Evolutionary conservation across 2,329 filamentous ascomycete genomes (phyloP).

Genomic region (Monosporascus sp.): DNA sequence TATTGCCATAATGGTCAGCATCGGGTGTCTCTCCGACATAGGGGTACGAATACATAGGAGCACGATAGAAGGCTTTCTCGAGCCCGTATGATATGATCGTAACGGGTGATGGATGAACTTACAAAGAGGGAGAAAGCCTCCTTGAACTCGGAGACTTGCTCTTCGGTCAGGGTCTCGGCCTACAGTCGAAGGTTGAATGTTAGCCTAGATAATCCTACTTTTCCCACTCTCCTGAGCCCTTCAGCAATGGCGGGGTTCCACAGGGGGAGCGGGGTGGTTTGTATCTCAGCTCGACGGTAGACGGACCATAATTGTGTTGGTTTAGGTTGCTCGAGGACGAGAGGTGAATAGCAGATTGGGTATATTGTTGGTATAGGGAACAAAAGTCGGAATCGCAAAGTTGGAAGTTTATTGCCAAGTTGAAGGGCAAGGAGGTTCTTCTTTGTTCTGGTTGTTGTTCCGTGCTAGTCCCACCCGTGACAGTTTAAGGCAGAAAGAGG

Average conservation of each 20-base stretch:
- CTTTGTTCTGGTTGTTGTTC: not conserved
- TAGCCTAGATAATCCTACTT: conserved; percentile 11
- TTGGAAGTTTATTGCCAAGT: not conserved
- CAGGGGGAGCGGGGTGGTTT: conserved; percentile 12
- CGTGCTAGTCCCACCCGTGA: too few species aligned
- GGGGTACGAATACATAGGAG: too few species aligned
- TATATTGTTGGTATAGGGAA: not conserved
- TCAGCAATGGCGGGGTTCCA: conserved; percentile 15
- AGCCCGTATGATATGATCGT: not conserved
- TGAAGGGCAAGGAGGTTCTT: not conserved
- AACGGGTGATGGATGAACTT: conserved; percentile 43
- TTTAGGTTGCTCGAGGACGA: not conserved
- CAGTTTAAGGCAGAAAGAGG: not conserved
- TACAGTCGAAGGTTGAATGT: conserved; percentile 34
- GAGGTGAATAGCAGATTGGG: not conserved
- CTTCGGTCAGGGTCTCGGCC: conserved; percentile 98
- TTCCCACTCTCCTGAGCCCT: conserved; percentile 13
- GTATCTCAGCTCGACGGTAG: not conserved
- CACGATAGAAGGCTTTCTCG: too few species aligned
- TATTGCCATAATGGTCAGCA: conserved; percentile 14
- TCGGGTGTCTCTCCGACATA: too few species aligned
- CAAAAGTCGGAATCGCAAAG: not conserved
- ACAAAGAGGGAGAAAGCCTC: conserved; percentile 99
- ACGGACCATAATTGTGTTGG: not conserved
- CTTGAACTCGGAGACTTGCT: conserved; percentile 99